Evolutionary conservation across 148 eudicot species (phyloP).

Genomic region (Vaccinium vitisidaea): DNA sequence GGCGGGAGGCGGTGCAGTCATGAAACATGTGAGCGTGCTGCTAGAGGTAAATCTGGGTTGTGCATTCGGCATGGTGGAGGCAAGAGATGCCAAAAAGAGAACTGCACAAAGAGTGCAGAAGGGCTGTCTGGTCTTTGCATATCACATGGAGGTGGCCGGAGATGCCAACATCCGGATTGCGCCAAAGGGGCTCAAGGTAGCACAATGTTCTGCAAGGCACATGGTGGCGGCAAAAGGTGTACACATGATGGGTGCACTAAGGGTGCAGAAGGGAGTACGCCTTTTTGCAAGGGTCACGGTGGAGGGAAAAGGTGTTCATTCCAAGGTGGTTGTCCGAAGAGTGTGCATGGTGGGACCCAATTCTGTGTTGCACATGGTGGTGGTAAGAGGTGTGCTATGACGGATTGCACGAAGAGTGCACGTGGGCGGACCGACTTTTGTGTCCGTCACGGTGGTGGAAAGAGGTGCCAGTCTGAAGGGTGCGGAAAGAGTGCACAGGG

Average conservation of each 20-base stretch:
- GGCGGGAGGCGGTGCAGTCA: slow-evolving; percentile 89
- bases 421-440: slow-evolving; percentile 87
- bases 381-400: slow-evolving; percentile 82
- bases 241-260: slow-evolving; percentile 70
- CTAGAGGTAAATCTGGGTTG: slow-evolving; percentile 89
- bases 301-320: slow-evolving; percentile 95
- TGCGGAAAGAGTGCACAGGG: slow-evolving; percentile 99
- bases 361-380: slow-evolving; percentile 99
- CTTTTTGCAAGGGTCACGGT: slow-evolving; percentile 96
- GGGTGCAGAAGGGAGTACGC: slow-evolving; percentile 97
- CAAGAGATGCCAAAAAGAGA: slow-evolving; percentile 82
- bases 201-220: slow-evolving; percentile 96
- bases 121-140: slow-evolving; percentile 96
- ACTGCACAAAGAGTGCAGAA: slow-evolving; percentile 91
- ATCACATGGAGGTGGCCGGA: slow-evolving; percentile 96
- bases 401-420: slow-evolving; percentile 87
- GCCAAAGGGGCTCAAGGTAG: slow-evolving; percentile 97
- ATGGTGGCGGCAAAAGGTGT: slow-evolving; percentile 97
- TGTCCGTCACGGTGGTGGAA: slow-evolving; percentile 98
- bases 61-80: slow-evolving; percentile 99
- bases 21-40: slow-evolving; percentile 80
- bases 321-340: slow-evolving; percentile 79
- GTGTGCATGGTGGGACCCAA: slow-evolving; percentile 93
- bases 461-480: slow-evolving; percentile 71
- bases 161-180: slow-evolving; percentile 79